phyloP scores from a whole-genome alignment of 345 rosid genomes.

The Linum lewisii region DNA sequence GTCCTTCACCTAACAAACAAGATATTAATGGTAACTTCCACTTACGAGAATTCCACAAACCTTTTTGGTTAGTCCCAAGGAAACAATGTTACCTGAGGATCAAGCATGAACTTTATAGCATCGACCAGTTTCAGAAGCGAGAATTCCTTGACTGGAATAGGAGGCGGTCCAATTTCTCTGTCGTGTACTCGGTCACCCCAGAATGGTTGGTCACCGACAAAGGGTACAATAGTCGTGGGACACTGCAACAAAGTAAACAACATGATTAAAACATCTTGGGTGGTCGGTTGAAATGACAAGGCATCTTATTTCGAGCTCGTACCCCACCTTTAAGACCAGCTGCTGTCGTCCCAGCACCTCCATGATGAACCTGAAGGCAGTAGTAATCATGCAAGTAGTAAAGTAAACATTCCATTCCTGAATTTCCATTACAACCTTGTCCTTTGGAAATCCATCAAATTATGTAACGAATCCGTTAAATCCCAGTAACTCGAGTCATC shows the following conservation, averaged over 20 bases:
- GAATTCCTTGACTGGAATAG: constrained; percentile 88
- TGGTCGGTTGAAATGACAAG: background rate
- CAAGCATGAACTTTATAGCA: constrained; percentile 65
- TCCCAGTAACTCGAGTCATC: too few relatives aligned
- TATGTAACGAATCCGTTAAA: too few relatives aligned
- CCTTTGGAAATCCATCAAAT: too few relatives aligned
- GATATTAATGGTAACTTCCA: too few relatives aligned
- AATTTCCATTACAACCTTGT: too few relatives aligned
- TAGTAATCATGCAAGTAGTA: too few relatives aligned
- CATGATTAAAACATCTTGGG: background rate
- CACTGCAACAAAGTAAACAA: constrained; percentile 39
- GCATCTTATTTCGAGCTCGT: constrained; percentile 12
- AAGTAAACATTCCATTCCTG: too few relatives aligned
- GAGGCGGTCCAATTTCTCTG: constrained; percentile 86
- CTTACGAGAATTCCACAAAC: background rate
- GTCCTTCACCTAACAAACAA: constrained; percentile 57
- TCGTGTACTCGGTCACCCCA: constrained; percentile 94
- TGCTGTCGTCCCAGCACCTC: constrained; percentile 59
- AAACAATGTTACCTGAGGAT: constrained; percentile 33
- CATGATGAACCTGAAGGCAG: constrained; percentile 23
- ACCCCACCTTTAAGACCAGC: constrained; percentile 97
- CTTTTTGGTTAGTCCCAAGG: background rate
- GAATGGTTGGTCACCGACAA: constrained; percentile 96
- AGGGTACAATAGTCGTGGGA: constrained; percentile 92
- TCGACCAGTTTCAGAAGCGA: constrained; percentile 63